Evolutionary conservation across 2,329 filamentous ascomycete species (phyloP), one percentile per base, ranked within the genome.

Genomic region (Alternaria rosae): DNA sequence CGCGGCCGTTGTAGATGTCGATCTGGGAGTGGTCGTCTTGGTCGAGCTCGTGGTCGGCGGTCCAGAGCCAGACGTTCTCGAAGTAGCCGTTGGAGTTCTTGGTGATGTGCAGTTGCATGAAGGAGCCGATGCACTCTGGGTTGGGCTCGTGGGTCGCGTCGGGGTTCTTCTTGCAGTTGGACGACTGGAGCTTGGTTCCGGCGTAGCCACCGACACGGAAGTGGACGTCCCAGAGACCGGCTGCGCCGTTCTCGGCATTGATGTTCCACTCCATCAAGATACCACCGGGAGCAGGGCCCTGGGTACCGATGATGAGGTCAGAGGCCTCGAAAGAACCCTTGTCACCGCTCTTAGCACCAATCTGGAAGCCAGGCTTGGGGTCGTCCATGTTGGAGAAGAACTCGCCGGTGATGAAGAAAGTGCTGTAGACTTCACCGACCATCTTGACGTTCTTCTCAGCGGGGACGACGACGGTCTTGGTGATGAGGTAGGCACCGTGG

Each of bases 181-280:
- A 86, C 17, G 90, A 91, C 80, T 96, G 92, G 15, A 98, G 86
- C 67, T 92, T 81, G 26, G 94, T 96, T 62, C 94, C 94, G 5
- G 91, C 90, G 57, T 90, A 89, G 44, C 95, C 95, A 71, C 93
- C 94, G 71, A 99, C 88, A 75, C 95, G 92, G 82, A 95, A 91
- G 84, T 99, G 95, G n/a, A 94, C 90, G 74, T 99, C 95, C 92
- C 94, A 99, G 81, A 97, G 89, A 65, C 89, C 94, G 20, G 89
- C 89, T 2, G 88, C 87, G 48, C 92, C 93, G 60, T 89, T 85
- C 80, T 84, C 69, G 4, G 85, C 78, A 44, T 88, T 88, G 43
- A 97, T 84, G 81, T 97, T 97, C 91, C 93, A 97, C 79, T 97
- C 87, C 82, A 97, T 89, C 76, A 97, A 86, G 74, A 97, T 92